phyloP scores from a whole-genome alignment of 495 filamentous ascomycete genomes.

The Jackrogersella minutella region DNA sequence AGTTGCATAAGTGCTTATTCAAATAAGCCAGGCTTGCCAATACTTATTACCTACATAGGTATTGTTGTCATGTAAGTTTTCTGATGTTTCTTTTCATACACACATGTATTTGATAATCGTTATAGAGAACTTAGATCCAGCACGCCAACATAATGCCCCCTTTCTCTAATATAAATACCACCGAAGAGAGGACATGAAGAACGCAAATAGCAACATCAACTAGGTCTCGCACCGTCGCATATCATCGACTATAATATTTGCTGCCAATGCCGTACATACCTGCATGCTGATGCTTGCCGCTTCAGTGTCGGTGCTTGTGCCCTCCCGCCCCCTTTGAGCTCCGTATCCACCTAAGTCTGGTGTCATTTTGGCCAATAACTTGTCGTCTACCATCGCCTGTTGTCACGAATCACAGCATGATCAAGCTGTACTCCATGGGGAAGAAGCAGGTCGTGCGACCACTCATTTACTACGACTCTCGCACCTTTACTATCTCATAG shows the following conservation, averaged over 20 bases:
- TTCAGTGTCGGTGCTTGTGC: slow-evolving; percentile 28
- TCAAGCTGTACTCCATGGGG: slow-evolving; percentile 32
- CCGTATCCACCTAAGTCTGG: slow-evolving; percentile 22
- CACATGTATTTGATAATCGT: background rate
- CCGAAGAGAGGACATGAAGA: background rate
- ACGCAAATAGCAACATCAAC: background rate
- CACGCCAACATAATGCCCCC: background rate
- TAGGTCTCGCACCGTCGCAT: slow-evolving; percentile 1
- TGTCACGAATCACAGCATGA: slow-evolving; percentile 35
- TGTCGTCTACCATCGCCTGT: slow-evolving; percentile 12
- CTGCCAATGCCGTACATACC: slow-evolving; percentile 8
- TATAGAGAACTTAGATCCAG: background rate
- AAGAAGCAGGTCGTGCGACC: slow-evolving; percentile 35
- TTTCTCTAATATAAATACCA: background rate
- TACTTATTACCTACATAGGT: background rate
- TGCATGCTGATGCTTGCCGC: slow-evolving; percentile 25
- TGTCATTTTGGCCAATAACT: slow-evolving; percentile 19
- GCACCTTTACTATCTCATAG: slow-evolving; percentile 18
- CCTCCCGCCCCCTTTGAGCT: slow-evolving; percentile 11
- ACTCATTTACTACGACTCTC: slow-evolving; percentile 19
- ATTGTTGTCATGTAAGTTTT: background rate
- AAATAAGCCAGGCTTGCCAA: slow-evolving; percentile 3
- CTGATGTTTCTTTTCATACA: background rate
- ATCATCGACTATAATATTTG: slow-evolving; percentile 16
- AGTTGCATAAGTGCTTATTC: slow-evolving; percentile 36